Base-by-base conservation (phyloP, 2,329 filamentous ascomycete genomes). In the Botrytis byssoidea region DNA sequence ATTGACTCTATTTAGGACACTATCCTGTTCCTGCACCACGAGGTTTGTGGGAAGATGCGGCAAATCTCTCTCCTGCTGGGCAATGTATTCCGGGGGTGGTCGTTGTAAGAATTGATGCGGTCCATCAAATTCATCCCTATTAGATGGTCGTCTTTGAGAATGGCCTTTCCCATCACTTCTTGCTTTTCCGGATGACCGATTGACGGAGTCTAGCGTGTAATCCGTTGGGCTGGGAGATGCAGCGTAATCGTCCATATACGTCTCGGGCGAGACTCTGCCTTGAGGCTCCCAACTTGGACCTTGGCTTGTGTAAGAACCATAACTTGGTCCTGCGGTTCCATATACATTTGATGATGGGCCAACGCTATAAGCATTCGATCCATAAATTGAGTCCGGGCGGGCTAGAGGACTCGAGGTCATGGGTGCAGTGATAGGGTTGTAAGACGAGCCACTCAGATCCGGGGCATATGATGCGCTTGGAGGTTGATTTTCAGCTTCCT, bases 111-210 rank as follows among this genome's bases (percentile, higher is more conserved):
- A 91, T 82, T 97, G 93, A 78, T 94, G 92, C 14, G 93, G 93
- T 4, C 93, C 93, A 83, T 96, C 93, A 83, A 97, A 97, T 83
- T 96, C 93, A 85, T 97, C 93, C 75, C 93, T 88, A 84, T 95
- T 95, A 60, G 92, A 93, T 40, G 92, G 90, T 44, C 92, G 88
- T 78, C 92, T 87, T 25, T 87, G 84, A 59, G 78, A 79, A 72
- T 80, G 79, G 70, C 83, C 82, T 79, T 88, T 88, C 69, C 84
- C 83, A 67, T 82, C 83, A 60, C 81, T 80, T 78, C 86, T 88
- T 74, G 83, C 81, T 77, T 86, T 87, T 75, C 82, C 83, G 72
- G 82, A 78, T 61, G 83, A 82, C 64, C 84, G 83, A 46, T 79
- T 79, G 69, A 83, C 83, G 77, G 86, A 85, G 70, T 91, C 89